Evolutionary conservation across 371 early-diverging fungal species (phyloP).

Genomic region (Lichtheimia hyalospora): DNA sequence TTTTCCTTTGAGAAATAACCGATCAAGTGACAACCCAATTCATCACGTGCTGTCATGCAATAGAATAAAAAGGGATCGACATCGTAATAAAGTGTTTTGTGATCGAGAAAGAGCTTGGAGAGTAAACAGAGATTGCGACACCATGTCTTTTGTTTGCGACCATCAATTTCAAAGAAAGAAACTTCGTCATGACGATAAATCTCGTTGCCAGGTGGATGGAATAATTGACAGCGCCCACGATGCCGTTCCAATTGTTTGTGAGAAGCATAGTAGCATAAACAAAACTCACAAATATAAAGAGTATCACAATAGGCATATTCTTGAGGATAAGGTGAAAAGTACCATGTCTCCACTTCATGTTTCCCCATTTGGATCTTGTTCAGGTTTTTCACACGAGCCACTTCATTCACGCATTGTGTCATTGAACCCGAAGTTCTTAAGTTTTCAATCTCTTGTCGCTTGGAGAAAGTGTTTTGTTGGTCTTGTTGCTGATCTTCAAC

Average conservation of each 20-base stretch:
- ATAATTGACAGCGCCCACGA: conserved; percentile 75
- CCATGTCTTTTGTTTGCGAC: conserved; percentile 88
- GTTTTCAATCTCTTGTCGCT: conserved; percentile 92
- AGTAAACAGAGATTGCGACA: conserved; percentile 96
- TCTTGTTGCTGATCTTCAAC: conserved; percentile 11
- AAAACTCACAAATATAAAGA: conserved; percentile 95
- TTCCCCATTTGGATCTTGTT: conserved; percentile 93
- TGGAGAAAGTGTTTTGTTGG: conserved; percentile 50
- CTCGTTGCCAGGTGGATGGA: conserved; percentile 96
- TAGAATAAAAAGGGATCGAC: conserved; percentile 99
- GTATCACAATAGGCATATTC: conserved; percentile 73
- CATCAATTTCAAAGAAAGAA: conserved; percentile 91
- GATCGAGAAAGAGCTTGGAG: conserved; percentile 97
- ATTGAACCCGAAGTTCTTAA: conserved; percentile 90
- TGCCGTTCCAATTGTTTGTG: conserved; percentile 71
- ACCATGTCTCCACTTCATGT: conserved; percentile 96
- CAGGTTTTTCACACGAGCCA: conserved; percentile 93
- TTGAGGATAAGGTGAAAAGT: conserved; percentile 94
- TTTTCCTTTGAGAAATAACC: conserved; percentile 99
- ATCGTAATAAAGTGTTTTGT: conserved; percentile 99
- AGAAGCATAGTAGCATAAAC: conserved; percentile 79
- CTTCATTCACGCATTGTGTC: conserved; percentile 92
- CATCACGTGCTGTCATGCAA: conserved; percentile 79
- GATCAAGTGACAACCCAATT: conserved; percentile 86
- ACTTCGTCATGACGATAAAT: conserved; percentile 88